A percentile compares a stretch with the other conserved stretches of the same genome.
Conservation (phyloP, 2,329 filamentous ascomycete species). For the Aspergillus costaricaensis region DNA sequence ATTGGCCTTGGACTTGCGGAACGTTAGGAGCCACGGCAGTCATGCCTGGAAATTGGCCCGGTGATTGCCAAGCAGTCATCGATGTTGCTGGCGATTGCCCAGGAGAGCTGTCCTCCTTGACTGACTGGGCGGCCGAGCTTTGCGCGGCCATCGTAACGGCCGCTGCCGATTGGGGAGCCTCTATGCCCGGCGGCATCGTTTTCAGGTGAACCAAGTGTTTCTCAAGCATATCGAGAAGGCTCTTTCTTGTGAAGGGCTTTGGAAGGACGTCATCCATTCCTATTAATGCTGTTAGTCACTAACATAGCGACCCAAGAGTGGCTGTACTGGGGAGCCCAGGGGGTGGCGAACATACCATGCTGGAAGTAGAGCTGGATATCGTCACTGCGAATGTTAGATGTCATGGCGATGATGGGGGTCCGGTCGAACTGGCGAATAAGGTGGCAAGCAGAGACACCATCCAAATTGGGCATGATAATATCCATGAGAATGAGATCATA, state of each 20-base stretch:
- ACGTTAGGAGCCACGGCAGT: constrained; percentile 56
- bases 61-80: constrained; percentile 65
- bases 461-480: constrained; percentile 95
- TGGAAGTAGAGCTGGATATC: constrained; percentile 97
- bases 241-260: constrained; percentile 92
- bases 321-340: not conserved
- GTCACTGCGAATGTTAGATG: constrained; percentile 93
- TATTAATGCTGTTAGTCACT: constrained; percentile 43
- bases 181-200: constrained; percentile 62
- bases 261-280: constrained; percentile 97
- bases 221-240: constrained; percentile 80
- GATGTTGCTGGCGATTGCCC: constrained; percentile 61
- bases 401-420: constrained; percentile 95
- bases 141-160: constrained; percentile 51
- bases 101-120: constrained; percentile 66
- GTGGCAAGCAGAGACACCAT: constrained; percentile 91
- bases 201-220: constrained; percentile 85
- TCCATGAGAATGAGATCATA: constrained; percentile 81
- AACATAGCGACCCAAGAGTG: not conserved
- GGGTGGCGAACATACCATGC: constrained; percentile 68
- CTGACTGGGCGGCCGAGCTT: constrained; percentile 55
- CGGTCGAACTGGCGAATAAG: constrained; percentile 86
- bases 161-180: constrained; percentile 45
- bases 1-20: constrained; percentile 45
- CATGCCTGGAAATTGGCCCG: constrained; percentile 59